Base-by-base conservation (phyloP, 2,329 filamentous ascomycete species). In the Hymenoscyphus occultus region DNA sequence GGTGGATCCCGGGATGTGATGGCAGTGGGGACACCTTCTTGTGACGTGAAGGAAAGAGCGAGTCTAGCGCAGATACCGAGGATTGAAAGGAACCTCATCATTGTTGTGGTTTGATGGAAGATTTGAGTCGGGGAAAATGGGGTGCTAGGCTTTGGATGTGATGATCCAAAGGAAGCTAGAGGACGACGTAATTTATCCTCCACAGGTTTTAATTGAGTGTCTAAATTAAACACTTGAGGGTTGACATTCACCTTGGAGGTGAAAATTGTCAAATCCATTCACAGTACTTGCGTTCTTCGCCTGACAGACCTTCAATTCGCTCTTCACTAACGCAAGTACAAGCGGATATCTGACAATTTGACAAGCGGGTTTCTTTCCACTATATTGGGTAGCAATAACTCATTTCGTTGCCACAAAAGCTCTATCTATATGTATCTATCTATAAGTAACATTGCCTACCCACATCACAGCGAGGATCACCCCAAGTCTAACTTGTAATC, bases 371-470 rank as follows among this genome's bases (percentile, higher is more conserved):
- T 10, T 35, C 35, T 35, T 35, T 35, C 35, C 35, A 28, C 28
- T 28, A 28, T 28, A 28, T 28, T 28, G 28, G 28, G 28, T 28
- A 28, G 2, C 28, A 28, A 28, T 28, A 28, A 28, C 28, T 28
- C 28, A 28, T 28, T 28, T 28, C 3, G 28, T 28, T 28, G 28
- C 28, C 28, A 28, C 28, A 28, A 28, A 3, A 28, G 3, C 28
- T 28, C 28, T 28, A 28, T 28, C 28, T 28, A 28, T 28, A 28
- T 28, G 28, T 28, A 28, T 28, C 35, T 35, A 35, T 35, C 35
- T 35, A 35, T 35, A 35, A 35, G 35, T 59, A 40, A 70, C 39
- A 62, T 71, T 71, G 51, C 59, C 64, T 10, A 70, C 9, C 69
- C 69, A 71, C 51, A 71, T 45, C 5, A 56, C 54, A 9, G 56